These are phyloP conservation scores for Chaetoceros muelleri DNA, from an alignment of 108 stramenopile genomes.

Conservation along the genomic window DNA sequence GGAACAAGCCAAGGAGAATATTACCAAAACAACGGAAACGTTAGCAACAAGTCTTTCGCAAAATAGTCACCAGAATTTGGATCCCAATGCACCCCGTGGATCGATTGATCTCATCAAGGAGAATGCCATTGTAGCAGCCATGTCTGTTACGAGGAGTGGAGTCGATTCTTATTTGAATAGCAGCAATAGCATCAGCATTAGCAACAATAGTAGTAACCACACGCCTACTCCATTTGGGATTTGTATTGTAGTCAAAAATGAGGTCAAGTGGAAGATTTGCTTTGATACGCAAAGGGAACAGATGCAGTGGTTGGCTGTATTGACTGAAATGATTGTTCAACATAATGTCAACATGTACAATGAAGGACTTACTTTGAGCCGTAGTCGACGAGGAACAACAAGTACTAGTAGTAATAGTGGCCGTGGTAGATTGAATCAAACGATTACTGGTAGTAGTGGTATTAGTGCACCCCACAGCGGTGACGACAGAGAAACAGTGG, in stretches of 20 bases:
- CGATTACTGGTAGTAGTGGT: slow-evolving; percentile 14
- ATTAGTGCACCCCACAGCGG: slow-evolving; percentile 13
- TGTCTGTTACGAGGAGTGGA: slow-evolving; percentile 15
- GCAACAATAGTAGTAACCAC: neutral
- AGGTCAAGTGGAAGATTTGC: slow-evolving; percentile 80
- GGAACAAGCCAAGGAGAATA: slow-evolving; percentile 14
- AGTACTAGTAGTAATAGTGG: too few relatives aligned
- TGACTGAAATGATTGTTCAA: slow-evolving; percentile 66
- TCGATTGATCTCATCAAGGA: slow-evolving; percentile 68
- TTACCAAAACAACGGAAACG: slow-evolving; percentile 1
- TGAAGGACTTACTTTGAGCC: slow-evolving; percentile 2
- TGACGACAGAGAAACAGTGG: neutral
- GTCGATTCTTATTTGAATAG: too few relatives aligned
- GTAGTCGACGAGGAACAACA: neutral
- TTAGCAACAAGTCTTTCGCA: neutral
- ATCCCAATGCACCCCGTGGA: slow-evolving; percentile 41
- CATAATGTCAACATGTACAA: slow-evolving; percentile 59
- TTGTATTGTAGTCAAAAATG: slow-evolving; percentile 31
- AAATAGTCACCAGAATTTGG: neutral
- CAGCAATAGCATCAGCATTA: too few relatives aligned
- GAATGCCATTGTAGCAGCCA: slow-evolving; percentile 46
- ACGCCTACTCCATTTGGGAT: slow-evolving; percentile 67
- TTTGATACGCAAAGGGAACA: slow-evolving; percentile 50
- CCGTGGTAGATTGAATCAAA: too few relatives aligned
- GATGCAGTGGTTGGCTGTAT: slow-evolving; percentile 63